Percentiles rank a stretch among this genome's conserved stretches.
These are phyloP conservation scores for Parastagonospora nodorum DNA, from an alignment of 2,329 filamentous ascomycete genomes.

Conservation along the genomic window DNA sequence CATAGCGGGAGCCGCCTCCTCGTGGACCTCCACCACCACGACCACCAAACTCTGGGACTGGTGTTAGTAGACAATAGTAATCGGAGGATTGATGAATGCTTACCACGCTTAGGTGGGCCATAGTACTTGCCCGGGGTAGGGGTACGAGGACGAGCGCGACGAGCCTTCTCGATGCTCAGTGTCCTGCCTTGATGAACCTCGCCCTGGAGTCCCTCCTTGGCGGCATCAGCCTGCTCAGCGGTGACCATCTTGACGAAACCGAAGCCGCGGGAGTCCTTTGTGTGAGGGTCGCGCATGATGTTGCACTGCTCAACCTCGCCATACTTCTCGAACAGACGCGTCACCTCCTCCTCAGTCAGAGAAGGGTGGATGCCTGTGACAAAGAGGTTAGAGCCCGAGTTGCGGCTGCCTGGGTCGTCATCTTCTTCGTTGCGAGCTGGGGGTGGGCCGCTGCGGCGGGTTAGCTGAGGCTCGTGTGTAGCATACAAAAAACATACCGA, in stretches of 20 bases:
- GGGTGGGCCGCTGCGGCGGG: slow-evolving; percentile 51
- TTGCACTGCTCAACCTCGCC: slow-evolving; percentile 99
- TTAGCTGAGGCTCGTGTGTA: slow-evolving; percentile 20
- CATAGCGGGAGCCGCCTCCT: slow-evolving; percentile 54
- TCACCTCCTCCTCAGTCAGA: slow-evolving; percentile 86
- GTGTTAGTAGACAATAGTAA: slow-evolving; percentile 14
- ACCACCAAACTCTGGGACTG: slow-evolving; percentile 50
- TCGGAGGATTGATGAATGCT: slow-evolving; percentile 41
- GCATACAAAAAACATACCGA: slow-evolving; percentile 32
- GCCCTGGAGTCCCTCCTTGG: slow-evolving; percentile 93
- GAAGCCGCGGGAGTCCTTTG: slow-evolving; percentile 97
- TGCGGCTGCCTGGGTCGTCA: slow-evolving; percentile 71
- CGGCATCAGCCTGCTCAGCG: slow-evolving; percentile 91
- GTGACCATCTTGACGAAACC: slow-evolving; percentile 99
- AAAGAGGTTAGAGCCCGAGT: slow-evolving; percentile 97
- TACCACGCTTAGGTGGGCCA: slow-evolving; percentile 95
- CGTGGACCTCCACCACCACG: slow-evolving; percentile 53
- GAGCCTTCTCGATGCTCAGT: slow-evolving; percentile 97
- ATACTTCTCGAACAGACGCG: slow-evolving; percentile 97
- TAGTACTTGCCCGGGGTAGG: slow-evolving; percentile 99
- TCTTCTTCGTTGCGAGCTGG: slow-evolving; percentile 67
- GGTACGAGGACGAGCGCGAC: slow-evolving; percentile 90
- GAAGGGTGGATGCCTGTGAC: slow-evolving; percentile 97
- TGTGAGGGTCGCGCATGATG: slow-evolving; percentile 99
- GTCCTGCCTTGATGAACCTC: slow-evolving; percentile 95